Conservation (phyloP, 257 asterid species). For the Datura wrightii region DNA sequence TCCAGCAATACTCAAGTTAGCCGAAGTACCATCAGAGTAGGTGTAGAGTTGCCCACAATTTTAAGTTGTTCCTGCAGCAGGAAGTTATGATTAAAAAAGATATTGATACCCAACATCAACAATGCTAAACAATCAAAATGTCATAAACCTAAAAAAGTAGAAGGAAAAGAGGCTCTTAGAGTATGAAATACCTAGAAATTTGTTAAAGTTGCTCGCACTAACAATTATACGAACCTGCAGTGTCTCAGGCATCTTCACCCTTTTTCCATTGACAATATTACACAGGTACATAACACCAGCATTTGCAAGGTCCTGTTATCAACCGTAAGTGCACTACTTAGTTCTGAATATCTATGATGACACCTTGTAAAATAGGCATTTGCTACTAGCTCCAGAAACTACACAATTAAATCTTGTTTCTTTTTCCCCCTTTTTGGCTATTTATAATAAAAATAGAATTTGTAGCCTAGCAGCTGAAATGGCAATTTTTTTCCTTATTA, state of each 20-base stretch:
- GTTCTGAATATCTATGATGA: neutral
- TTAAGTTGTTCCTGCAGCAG: conserved; percentile 35
- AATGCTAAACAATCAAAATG: neutral
- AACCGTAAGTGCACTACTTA: conserved; percentile 27
- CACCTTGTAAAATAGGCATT: neutral
- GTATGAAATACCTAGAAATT: neutral
- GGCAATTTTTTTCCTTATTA: conserved; percentile 22
- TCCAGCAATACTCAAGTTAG: conserved; percentile 7
- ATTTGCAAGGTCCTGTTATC: conserved; percentile 66
- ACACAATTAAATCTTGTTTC: neutral
- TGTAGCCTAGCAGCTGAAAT: conserved; percentile 21
- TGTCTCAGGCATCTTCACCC: conserved; percentile 62
- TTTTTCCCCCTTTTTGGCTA: neutral
- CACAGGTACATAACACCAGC: conserved; percentile 82
- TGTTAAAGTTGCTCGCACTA: neutral
- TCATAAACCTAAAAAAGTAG: neutral
- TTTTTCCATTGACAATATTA: conserved; percentile 57
- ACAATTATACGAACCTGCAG: conserved; percentile 60
- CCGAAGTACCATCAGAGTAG: conserved; percentile 26
- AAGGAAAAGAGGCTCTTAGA: neutral
- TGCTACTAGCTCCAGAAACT: neutral
- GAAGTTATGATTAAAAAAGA: neutral
- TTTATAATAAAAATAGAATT: conserved; percentile 12
- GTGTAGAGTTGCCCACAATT: conserved; percentile 29
- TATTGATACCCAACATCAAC: neutral